Conservation (phyloP, 768 basidiomycete species). For the Boletus huronensis region DNA sequence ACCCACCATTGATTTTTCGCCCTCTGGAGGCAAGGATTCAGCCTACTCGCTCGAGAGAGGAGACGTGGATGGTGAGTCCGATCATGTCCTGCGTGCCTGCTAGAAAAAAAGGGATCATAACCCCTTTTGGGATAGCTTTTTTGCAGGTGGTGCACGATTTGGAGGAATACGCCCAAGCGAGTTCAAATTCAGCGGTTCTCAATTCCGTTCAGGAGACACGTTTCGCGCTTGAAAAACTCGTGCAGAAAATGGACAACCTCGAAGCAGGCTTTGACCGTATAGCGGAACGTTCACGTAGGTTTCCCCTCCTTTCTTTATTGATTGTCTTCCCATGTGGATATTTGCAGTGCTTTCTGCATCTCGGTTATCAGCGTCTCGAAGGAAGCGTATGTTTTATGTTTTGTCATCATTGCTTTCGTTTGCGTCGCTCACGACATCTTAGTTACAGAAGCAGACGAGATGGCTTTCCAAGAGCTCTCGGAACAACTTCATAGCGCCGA, state of each 20-base stretch:
- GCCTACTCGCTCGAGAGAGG: constrained; percentile 64
- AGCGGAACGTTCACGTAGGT: constrained; percentile 77
- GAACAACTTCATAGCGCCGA: constrained; percentile 62
- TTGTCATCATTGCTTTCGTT: background rate
- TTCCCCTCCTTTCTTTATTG: background rate
- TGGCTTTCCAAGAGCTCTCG: constrained; percentile 67
- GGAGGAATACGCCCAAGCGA: constrained; percentile 50
- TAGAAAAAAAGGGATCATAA: background rate
- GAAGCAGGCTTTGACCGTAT: constrained; percentile 82
- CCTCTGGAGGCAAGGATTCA: constrained; percentile 58
- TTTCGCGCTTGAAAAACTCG: constrained; percentile 59
- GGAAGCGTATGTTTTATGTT: constrained; percentile 56
- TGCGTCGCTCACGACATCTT: constrained; percentile 6
- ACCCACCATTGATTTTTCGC: constrained; percentile 76
- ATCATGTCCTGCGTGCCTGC: constrained; percentile 36
- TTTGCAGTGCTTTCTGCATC: constrained; percentile 71
- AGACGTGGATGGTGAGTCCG: constrained; percentile 65
- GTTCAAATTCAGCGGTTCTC: constrained; percentile 44
- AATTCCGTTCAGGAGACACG: constrained; percentile 62
- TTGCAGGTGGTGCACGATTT: constrained; percentile 63
- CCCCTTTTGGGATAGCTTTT: constrained; percentile 43
- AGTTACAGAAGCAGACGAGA: constrained; percentile 76
- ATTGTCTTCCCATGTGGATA: constrained; percentile 1
- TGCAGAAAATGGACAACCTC: constrained; percentile 74
- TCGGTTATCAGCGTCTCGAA: constrained; percentile 60